Conservation (phyloP, 2,329 filamentous ascomycete species). For the Colletotrichum gigasporum region DNA sequence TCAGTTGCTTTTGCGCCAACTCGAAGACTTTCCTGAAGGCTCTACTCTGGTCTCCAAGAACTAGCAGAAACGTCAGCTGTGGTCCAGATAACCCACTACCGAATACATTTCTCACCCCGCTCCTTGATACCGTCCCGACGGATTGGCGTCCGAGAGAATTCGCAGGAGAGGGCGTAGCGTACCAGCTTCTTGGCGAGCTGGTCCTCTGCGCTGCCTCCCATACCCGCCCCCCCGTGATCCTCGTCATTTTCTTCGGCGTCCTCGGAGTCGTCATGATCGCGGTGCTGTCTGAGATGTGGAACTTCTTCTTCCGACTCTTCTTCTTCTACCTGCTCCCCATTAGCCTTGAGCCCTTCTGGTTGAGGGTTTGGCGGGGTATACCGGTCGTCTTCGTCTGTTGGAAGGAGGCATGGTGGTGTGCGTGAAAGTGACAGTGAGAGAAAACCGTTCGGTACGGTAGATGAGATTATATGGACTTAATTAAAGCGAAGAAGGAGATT, state of each 20-base stretch:
- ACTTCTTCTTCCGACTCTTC: conserved; percentile 45
- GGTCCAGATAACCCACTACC: not conserved
- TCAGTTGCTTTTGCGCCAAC: conserved; percentile 77
- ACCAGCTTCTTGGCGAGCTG: conserved; percentile 73
- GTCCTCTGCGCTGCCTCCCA: conserved; percentile 50
- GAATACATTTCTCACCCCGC: conserved; percentile 57
- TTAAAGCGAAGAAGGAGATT: no score
- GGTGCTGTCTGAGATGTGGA: conserved; percentile 43
- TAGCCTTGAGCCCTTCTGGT: not conserved
- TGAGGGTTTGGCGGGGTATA: conserved; percentile 33
- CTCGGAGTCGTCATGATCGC: conserved; percentile 39
- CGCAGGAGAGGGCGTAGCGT: conserved; percentile 73
- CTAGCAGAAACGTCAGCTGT: conserved; percentile 46
- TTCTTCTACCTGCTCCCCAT: conserved; percentile 36
- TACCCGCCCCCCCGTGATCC: conserved; percentile 48
- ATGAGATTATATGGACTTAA: not conserved
- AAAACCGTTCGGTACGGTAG: no score
- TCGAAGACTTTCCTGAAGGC: conserved; percentile 83
- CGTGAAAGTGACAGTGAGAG: not conserved
- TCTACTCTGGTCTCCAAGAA: conserved; percentile 75
- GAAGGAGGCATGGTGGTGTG: conserved; percentile 40
- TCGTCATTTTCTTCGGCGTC: conserved; percentile 45
- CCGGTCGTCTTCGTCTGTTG: conserved; percentile 44
- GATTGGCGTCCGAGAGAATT: conserved; percentile 69
- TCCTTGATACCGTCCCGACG: conserved; percentile 70